Base-by-base conservation (phyloP, 257 asterid genomes). In the Penstemon newberryi region DNA sequence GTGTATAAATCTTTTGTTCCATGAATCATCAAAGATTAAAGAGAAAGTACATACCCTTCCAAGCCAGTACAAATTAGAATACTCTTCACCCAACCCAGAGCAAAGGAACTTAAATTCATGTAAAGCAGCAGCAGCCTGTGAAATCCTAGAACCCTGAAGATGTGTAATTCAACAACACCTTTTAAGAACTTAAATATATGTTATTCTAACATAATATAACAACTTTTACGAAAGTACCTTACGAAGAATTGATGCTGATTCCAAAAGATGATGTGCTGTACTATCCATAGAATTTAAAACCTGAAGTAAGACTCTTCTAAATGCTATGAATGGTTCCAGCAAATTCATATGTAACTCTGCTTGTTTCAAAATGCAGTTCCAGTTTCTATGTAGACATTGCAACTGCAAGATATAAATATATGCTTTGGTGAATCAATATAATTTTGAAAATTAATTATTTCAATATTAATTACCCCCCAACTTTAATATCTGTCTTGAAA, bases 91-190 rank as follows among this genome's bases (percentile, higher is more conserved):
- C 71, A 75, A 76, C 63, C 79, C 95, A 56, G 90, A 68, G 73
- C 95, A 88, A 58, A 87, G 80, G 56, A 81, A 80, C 87, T 87
- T 88, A 71, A 90, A 88, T 78, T 90, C 97, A 74, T 93, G 96
- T 76, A 88, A 81, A 52, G 91, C 90, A 66, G 97, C 95, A 75
- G 96, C 95, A 67, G 99, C 96, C 83, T 88, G 95, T 64, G 99
- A 93, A 80, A 82, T 85, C 74, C 90, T 83, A 46, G 87, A 72
- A 57, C 97, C 99, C 99, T 93, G 82, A 15, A 56, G 71, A 76
- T 62, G 65, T 55, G 51, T 52, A 73, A 69, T 54, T 55, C 70
- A 56, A 57, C 8, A 19, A 53, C 56, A 25, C 70, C 67, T 67
- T 80, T 67, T 60, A 66, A 57, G 25, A 60, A 73, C 53, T 58